Percentiles rank a stretch among this genome's conserved stretches.
Evolutionary conservation across 2,329 filamentous ascomycete genomes (phyloP).

Genomic region (Fusarium sp.): DNA sequence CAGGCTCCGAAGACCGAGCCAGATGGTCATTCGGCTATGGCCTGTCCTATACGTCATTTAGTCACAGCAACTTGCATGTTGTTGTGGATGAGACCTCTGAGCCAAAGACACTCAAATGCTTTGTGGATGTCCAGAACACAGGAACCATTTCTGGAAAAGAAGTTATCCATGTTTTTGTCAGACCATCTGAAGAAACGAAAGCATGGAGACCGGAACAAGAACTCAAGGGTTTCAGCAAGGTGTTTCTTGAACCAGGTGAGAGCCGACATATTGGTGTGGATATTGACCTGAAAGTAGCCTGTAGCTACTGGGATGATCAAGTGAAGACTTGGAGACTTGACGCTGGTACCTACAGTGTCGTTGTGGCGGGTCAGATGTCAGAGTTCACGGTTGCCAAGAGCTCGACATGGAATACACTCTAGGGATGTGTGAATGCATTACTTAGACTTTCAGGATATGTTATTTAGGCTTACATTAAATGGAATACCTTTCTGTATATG

Average conservation of each 20-base stretch:
- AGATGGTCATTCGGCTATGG: conserved; percentile 33
- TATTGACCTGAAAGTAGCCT: conserved; percentile 13
- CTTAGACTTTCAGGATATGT: no score
- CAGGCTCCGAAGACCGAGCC: not conserved
- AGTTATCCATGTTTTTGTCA: conserved; percentile 27
- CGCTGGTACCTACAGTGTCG: conserved; percentile 9
- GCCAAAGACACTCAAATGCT: not conserved
- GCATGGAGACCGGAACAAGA: conserved; percentile 32
- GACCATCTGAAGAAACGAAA: not conserved
- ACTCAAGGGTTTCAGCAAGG: conserved; percentile 31
- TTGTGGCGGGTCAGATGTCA: not conserved
- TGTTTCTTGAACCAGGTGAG: conserved; percentile 2
- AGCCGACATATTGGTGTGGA: not conserved
- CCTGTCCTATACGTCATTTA: conserved; percentile 23
- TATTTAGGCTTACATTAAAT: no score
- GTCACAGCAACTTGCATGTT: conserved; percentile 16
- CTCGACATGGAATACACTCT: not conserved
- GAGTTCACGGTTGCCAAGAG: not conserved
- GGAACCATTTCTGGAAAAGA: conserved; percentile 21
- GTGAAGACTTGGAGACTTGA: conserved; percentile 26
- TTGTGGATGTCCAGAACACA: conserved; percentile 11
- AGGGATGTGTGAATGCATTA: not conserved
- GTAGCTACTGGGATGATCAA: conserved; percentile 19
- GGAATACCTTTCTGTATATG: not conserved
- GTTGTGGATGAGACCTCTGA: conserved; percentile 1